A percentile compares a stretch with the other conserved stretches of the same genome.
Evolutionary conservation across 495 filamentous ascomycete genomes (phyloP).

Genomic region (Cercophora newfieldiana): DNA sequence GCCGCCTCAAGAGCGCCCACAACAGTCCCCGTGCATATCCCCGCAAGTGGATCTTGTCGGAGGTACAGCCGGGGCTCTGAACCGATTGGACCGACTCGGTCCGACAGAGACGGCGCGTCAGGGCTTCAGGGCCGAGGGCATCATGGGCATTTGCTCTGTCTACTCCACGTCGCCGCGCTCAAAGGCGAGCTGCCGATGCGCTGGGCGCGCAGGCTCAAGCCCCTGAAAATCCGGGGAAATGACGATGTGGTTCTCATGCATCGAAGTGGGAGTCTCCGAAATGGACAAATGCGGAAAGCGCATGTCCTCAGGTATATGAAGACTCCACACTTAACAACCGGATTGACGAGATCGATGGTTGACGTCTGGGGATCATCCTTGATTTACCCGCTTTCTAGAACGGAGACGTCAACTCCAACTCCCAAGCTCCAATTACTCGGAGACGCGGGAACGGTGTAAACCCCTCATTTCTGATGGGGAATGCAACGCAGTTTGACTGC

Average conservation of each 20-base stretch:
- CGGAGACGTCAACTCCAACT: neutral
- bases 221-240: neutral
- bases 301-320: conserved; percentile 4
- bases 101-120: too few species aligned
- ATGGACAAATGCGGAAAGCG: conserved; percentile 4
- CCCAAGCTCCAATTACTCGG: neutral
- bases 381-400: neutral
- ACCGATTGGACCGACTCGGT: too few species aligned
- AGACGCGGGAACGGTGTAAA: neutral
- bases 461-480: neutral
- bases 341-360: neutral
- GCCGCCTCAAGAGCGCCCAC: too few species aligned
- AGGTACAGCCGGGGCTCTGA: too few species aligned
- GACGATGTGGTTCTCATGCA: neutral
- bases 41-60: too few species aligned
- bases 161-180: too few species aligned
- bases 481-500: neutral
- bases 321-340: neutral
- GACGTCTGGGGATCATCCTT: neutral
- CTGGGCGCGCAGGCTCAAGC: neutral
- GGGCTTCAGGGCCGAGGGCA: too few species aligned
- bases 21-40: too few species aligned
- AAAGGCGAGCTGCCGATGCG: neutral
- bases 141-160: too few species aligned
- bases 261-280: conserved; percentile 7